Base-by-base conservation (phyloP, 139 green algal genomes). In the Chlamydomonas schloesseri region DNA sequence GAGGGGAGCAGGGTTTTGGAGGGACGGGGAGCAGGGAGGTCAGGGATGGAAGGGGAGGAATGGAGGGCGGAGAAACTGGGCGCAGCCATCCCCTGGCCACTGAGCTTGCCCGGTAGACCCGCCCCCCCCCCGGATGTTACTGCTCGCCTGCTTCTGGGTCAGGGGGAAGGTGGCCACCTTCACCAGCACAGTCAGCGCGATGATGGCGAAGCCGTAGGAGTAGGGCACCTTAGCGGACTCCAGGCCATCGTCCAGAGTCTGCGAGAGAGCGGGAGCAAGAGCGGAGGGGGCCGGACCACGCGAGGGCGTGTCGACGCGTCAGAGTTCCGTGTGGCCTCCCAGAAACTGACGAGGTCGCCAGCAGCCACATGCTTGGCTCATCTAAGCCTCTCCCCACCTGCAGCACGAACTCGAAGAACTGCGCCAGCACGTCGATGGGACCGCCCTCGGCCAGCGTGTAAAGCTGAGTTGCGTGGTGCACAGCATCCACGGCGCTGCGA, bases 111-210 rank as follows among this genome's bases (percentile, higher is more conserved):
- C n/a, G n/a, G n/a, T n/a, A n/a, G n/a, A 24, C 28, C n/a, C 67
- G 67, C 69, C 69, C 71, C 23, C 13, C 3, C 65, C n/a, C n/a
- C 11, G 42, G n/a, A n/a, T n/a, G n/a, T n/a, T n/a, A n/a, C n/a
- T n/a, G n/a, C 80, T 42, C 64, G 93, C 95, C 96, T 99, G 98
- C 89, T 99, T 96, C 89, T 97, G 96, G 29, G 96, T 95, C 29
- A 99, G 92, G 6, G 98, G 98, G 86, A 96, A 99, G 0, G 98
- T 99, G 34, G 89, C 93, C 23, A 93, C 57, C 94, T 99, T 99
- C 31, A 99, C 97, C 65, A 95, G 58, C 23, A 90, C 81, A 21
- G 92, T 90, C 64, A 96, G 74, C 10, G 92, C 47, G 17, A 96
- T 88, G 31, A 95, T 89, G 50, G 83, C 87, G 33, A 95, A 87